Evolutionary conservation across 805 yeast species (phyloP).

Genomic region (Candida caryicola): DNA sequence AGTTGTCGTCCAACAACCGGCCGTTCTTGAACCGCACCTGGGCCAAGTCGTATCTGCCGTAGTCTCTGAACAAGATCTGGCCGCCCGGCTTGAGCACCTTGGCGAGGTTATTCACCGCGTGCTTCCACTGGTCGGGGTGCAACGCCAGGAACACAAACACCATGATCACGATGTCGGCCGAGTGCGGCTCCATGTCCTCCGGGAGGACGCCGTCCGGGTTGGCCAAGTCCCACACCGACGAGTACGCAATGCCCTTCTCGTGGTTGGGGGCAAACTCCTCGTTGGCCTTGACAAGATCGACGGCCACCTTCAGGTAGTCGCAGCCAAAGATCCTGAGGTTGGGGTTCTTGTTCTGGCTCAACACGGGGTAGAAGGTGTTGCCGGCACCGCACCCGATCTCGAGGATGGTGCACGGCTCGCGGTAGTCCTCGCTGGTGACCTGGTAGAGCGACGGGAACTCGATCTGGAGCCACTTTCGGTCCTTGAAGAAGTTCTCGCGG

Average conservation of each 20-base stretch:
- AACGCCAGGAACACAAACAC: slow-evolving; percentile 91
- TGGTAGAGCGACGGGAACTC: slow-evolving; percentile 87
- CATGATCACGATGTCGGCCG: slow-evolving; percentile 91
- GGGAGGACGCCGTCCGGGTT: slow-evolving; percentile 73
- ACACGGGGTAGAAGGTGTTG: slow-evolving; percentile 88
- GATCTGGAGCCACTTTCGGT: slow-evolving; percentile 91
- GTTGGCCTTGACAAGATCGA: slow-evolving; percentile 71
- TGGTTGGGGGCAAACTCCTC: slow-evolving; percentile 55
- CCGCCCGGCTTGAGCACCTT: slow-evolving; percentile 92
- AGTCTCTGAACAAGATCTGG: slow-evolving; percentile 82
- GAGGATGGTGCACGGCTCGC: slow-evolving; percentile 69
- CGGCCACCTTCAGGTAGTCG: slow-evolving; percentile 88
- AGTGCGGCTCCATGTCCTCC: slow-evolving; percentile 73
- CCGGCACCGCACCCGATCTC: slow-evolving; percentile 99
- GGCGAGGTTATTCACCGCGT: slow-evolving; percentile 68
- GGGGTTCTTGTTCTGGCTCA: slow-evolving; percentile 80
- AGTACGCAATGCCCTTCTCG: slow-evolving; percentile 54
- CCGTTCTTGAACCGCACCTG: slow-evolving; percentile 91
- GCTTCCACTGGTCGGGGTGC: slow-evolving; percentile 86
- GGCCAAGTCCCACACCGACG: slow-evolving; percentile 95
- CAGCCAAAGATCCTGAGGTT: slow-evolving; percentile 74
- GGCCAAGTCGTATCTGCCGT: slow-evolving; percentile 93
- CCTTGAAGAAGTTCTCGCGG: slow-evolving; percentile 91
- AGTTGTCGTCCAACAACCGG: slow-evolving; percentile 83
- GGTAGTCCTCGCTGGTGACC: slow-evolving; percentile 62